Conservation (phyloP, 73 alveolate genomes). For the Urostyla sp. region DNA sequence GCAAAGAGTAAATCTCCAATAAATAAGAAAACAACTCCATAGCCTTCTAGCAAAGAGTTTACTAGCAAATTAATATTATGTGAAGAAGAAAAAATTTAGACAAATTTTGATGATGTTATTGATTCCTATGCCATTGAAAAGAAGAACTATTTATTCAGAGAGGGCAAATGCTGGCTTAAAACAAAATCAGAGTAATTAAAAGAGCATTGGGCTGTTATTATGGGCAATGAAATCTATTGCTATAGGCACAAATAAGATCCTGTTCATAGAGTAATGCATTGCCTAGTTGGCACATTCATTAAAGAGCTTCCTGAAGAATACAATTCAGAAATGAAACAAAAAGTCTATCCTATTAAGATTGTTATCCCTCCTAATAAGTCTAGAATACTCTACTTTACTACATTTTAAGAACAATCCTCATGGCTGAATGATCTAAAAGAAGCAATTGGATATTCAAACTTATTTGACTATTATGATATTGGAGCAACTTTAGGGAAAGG, state of each 20-base stretch:
- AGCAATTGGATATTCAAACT: constrained; percentile 57
- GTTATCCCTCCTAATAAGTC: constrained; percentile 75
- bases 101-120: no score
- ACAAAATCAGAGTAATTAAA: constrained; percentile 44
- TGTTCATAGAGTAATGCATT: constrained; percentile 67
- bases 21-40: not conserved
- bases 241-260: constrained; percentile 64
- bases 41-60: constrained; percentile 10
- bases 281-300: constrained; percentile 66
- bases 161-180: constrained; percentile 57
- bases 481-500: constrained; percentile 61
- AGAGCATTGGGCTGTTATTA: constrained; percentile 52
- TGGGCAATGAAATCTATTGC: constrained; percentile 68
- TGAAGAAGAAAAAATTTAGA: no score
- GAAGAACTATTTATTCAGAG: constrained; percentile 31
- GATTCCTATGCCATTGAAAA: not conserved
- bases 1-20: constrained; percentile 18
- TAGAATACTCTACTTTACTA: constrained; percentile 73
- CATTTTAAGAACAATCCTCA: constrained; percentile 63
- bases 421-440: constrained; percentile 81
- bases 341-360: constrained; percentile 60
- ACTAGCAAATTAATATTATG: no score
- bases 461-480: constrained; percentile 49
- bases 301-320: constrained; percentile 62
- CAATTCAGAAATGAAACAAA: constrained; percentile 5